These are phyloP conservation scores for Silybum marianum DNA, from an alignment of 129 eudicot genomes.

Conservation along the genomic window DNA sequence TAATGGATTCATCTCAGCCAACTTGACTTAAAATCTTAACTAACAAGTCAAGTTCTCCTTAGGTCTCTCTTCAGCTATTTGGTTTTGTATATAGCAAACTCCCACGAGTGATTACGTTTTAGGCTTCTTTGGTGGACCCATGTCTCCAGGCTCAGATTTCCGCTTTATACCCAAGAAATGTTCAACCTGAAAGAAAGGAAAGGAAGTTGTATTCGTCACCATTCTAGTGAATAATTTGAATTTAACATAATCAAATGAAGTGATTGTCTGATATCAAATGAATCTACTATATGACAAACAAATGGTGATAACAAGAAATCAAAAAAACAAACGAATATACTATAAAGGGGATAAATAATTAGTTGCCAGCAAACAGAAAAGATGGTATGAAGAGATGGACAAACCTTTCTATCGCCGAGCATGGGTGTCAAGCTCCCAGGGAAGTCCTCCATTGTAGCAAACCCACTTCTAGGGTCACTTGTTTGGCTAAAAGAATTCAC, in stretches of 20 bases:
- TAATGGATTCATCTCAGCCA: background rate
- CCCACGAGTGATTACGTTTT: conserved; percentile 37
- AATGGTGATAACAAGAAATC: background rate
- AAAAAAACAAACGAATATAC: background rate
- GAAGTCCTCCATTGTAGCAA: conserved; percentile 89
- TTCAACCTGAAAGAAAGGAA: conserved; percentile 63
- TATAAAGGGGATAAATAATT: background rate
- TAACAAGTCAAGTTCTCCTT: background rate
- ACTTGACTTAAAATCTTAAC: background rate
- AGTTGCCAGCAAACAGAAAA: background rate
- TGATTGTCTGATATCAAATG: background rate
- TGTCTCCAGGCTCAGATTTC: conserved; percentile 62
- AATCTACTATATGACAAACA: background rate
- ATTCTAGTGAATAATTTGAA: background rate
- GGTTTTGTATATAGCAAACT: background rate
- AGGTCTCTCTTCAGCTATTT: background rate
- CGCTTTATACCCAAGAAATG: conserved; percentile 86
- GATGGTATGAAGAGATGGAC: background rate
- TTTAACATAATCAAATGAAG: background rate
- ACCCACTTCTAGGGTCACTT: conserved; percentile 94
- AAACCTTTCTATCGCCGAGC: conserved; percentile 96
- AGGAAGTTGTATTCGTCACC: background rate
- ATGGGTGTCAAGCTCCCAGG: conserved; percentile 96
- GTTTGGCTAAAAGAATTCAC: conserved; percentile 64
- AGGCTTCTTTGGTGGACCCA: conserved; percentile 70